These are phyloP conservation scores for Hymenochaete sp. DNA, from an alignment of 1,284 basidiomycete genomes.

Conservation along the genomic window DNA sequence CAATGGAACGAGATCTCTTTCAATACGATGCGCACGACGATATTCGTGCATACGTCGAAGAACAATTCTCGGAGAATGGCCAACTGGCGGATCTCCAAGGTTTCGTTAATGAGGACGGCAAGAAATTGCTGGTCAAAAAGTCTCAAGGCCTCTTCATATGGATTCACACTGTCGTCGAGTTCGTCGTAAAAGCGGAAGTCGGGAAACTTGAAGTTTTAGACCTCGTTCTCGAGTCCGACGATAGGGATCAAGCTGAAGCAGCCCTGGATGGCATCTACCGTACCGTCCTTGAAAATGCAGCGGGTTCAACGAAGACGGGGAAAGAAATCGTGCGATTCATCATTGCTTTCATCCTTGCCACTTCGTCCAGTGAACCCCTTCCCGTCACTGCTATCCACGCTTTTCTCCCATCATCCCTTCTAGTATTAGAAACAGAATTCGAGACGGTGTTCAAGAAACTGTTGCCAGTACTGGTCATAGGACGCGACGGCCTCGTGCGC, in stretches of 20 bases:
- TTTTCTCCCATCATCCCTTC: no score
- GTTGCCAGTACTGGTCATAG: no score
- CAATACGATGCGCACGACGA: no score
- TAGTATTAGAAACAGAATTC: no score
- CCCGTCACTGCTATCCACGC: background rate
- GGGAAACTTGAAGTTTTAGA: background rate
- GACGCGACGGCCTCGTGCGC: no score
- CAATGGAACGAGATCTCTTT: no score
- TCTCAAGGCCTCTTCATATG: slow-evolving; percentile 25
- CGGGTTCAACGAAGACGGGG: no score
- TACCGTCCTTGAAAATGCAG: background rate
- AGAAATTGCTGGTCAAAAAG: slow-evolving; percentile 20
- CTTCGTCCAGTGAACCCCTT: background rate
- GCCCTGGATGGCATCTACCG: slow-evolving; percentile 1
- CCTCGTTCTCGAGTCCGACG: background rate
- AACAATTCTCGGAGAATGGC: no score
- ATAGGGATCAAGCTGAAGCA: background rate
- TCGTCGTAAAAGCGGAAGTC: slow-evolving; percentile 15
- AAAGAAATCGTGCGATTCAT: background rate
- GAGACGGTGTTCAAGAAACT: no score
- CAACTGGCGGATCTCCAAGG: background rate
- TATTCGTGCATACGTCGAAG: no score
- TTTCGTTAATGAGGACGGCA: slow-evolving; percentile 5
- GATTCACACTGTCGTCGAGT: slow-evolving; percentile 24
- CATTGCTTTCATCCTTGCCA: background rate